phyloP scores from a whole-genome alignment of 163 green algal genomes.

The Volvox carteri region DNA sequence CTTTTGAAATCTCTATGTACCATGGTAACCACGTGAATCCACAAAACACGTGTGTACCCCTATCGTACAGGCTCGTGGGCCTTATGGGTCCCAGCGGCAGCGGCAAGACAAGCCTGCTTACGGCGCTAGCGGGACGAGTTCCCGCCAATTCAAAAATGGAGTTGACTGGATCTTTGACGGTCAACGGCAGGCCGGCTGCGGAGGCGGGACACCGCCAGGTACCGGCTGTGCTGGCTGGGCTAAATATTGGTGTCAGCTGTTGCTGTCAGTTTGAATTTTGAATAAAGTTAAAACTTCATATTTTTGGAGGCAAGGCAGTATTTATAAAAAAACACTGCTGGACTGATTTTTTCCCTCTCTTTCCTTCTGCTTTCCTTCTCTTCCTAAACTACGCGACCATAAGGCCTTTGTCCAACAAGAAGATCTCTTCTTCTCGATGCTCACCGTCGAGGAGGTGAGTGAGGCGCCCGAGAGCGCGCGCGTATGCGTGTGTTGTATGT shows the following conservation, averaged over 20 bases:
- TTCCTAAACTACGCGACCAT: too few species aligned
- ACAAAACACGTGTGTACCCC: too few species aligned
- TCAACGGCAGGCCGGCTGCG: conserved; percentile 71
- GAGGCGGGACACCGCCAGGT: conserved; percentile 18
- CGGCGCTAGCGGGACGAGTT: conserved; percentile 85
- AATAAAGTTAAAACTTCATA: too few species aligned
- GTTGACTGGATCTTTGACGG: conserved; percentile 53
- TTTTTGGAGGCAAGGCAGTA: too few species aligned
- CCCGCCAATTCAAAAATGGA: neutral
- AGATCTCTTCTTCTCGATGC: conserved; percentile 95
- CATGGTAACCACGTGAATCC: too few species aligned
- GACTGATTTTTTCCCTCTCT: too few species aligned
- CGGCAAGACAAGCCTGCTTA: conserved; percentile 93
- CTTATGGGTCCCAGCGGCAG: conserved; percentile 85
- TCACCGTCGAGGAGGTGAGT: conserved; percentile 83
- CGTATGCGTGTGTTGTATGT: neutral
- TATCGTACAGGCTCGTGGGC: conserved; percentile 82
- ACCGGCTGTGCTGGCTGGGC: too few species aligned
- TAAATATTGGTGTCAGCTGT: too few species aligned
- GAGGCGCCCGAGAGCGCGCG: neutral
- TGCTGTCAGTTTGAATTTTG: too few species aligned
- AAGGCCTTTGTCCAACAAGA: conserved; percentile 95
- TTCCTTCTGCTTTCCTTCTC: too few species aligned
- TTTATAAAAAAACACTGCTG: too few species aligned
- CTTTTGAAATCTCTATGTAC: too few species aligned